Base-by-base conservation (phyloP, 2,329 filamentous ascomycete species). In the Trichoderma afroharzianum region DNA sequence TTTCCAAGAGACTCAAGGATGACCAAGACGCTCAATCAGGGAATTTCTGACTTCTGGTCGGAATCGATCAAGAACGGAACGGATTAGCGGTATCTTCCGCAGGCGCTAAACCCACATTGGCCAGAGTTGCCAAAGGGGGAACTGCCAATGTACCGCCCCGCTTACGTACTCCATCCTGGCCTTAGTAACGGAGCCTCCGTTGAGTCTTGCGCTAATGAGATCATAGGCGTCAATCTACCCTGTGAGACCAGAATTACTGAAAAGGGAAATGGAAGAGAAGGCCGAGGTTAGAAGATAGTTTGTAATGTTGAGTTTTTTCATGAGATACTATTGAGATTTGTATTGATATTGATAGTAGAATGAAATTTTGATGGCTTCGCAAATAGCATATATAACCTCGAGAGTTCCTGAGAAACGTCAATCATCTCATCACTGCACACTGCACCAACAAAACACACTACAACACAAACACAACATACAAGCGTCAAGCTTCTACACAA, bases 191-290 rank as follows among this genome's bases (percentile, higher is more conserved):
- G 28, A 14, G n/a, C 30, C 30, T 2, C 18, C 12, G 26, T 28
- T 28, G 4, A 33, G n/a, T 30, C 33, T 43, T 39, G 64, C 50
- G 11, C 33, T 61, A 55, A 33, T 68, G 55, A 68, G 55, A 61
- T 68, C 39, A 68, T 50, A 4, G 28, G 28, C 55, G n/a, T 8
- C 32, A 50, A 59, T 14, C 66, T 68, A 61, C 66, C 66, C 36
- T 39, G 66, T 50, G 9, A 50, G 55, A 61, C 24, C 28, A 33
- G 26, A 68, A 68, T 68, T 68, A 36, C 66, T 58, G 21, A 68
- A 68, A 50, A 26, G n/a, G 66, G 66, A 68, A 50, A 68, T 68
- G 55, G 36, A 33, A 50, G 33, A 47, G 36, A 68, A 68, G 50
- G 55, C 8, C n/a, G 15, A 7, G 64, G 64, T 47, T 68, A 36